phyloP scores from a whole-genome alignment of 2,329 filamentous ascomycete genomes.

The Aspergillus luchuensis region DNA sequence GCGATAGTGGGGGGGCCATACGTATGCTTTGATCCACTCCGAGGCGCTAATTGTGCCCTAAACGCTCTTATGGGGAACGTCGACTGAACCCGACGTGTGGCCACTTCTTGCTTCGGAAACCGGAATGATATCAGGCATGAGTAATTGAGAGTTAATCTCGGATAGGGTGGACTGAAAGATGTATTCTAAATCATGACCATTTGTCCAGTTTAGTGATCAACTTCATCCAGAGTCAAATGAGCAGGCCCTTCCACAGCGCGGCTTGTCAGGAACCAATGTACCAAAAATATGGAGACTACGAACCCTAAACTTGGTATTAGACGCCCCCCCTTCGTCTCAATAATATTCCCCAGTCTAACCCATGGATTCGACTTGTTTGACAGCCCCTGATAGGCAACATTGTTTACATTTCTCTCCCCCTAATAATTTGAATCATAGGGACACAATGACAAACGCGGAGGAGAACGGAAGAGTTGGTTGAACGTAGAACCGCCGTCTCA shows the following conservation, averaged over 20 bases:
- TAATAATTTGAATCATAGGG: not conserved
- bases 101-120: not conserved
- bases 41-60: conserved; percentile 5
- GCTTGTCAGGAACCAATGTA: not conserved
- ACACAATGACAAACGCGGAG: not conserved
- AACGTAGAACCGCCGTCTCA: not conserved
- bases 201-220: too few relatives aligned
- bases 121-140: not conserved
- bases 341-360: not conserved
- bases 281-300: not conserved
- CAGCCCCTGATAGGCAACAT: conserved; percentile 5
- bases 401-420: not conserved
- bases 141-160: too few relatives aligned
- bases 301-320: not conserved
- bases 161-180: too few relatives aligned
- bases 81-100: not conserved
- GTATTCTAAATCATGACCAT: too few relatives aligned
- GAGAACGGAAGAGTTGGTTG: not conserved
- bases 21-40: conserved; percentile 9
- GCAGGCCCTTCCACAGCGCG: not conserved
- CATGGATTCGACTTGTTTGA: not conserved
- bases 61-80: not conserved
- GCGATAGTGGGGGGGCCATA: not conserved
- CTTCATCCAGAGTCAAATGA: too few relatives aligned
- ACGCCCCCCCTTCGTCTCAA: not conserved